Evolutionary conservation across 2,329 filamentous ascomycete species (phyloP).

Genomic region (Paraconiothyrium sp.): DNA sequence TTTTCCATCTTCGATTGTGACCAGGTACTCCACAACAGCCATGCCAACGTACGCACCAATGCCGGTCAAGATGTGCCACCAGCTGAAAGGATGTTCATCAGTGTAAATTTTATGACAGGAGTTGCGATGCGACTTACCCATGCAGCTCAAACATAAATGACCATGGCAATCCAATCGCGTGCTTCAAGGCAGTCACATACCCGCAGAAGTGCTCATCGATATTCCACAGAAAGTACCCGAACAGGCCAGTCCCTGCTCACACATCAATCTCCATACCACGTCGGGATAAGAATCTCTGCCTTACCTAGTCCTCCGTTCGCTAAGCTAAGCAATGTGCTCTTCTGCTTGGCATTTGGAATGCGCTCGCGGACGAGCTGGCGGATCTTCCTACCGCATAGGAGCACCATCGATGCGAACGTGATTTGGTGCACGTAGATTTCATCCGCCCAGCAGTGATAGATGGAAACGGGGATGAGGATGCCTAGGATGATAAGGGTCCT

Average conservation of each 20-base stretch:
- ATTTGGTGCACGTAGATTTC: slow-evolving; percentile 53
- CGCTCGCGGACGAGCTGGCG: slow-evolving; percentile 39
- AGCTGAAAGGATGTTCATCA: slow-evolving; percentile 36
- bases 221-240: slow-evolving; percentile 65
- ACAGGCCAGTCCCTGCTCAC: slow-evolving; percentile 54
- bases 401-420: slow-evolving; percentile 54
- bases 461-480: slow-evolving; percentile 42
- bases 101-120: neutral
- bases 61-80: slow-evolving; percentile 71
- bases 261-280: neutral
- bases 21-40: slow-evolving; percentile 49
- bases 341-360: slow-evolving; percentile 33
- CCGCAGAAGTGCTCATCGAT: slow-evolving; percentile 65
- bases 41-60: slow-evolving; percentile 59
- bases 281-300: slow-evolving; percentile 8
- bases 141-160: slow-evolving; percentile 67
- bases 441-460: slow-evolving; percentile 50
- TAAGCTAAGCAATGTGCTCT: slow-evolving; percentile 34
- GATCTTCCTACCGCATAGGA: slow-evolving; percentile 47
- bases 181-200: slow-evolving; percentile 57
- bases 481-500: slow-evolving; percentile 40
- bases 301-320: slow-evolving; percentile 42
- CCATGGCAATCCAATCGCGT: slow-evolving; percentile 62
- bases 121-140: slow-evolving; percentile 42
- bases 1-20: slow-evolving; percentile 41